Conservation (phyloP, 305 asterid species). For the Fraxinus ornus region DNA sequence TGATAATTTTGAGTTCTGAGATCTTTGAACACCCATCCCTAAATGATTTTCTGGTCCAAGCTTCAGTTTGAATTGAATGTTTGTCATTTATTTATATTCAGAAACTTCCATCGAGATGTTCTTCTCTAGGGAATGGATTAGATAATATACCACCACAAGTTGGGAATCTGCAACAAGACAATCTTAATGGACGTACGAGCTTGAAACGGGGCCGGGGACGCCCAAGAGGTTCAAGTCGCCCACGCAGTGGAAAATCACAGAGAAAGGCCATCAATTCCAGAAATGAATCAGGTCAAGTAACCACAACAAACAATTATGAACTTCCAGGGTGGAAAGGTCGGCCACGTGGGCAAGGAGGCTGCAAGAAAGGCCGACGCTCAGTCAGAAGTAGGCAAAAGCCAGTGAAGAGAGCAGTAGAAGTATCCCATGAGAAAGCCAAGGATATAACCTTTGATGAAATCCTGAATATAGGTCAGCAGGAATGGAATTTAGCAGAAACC, state of each 20-base stretch:
- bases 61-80: not conserved
- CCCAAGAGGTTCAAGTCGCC: constrained; percentile 49
- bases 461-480: constrained; percentile 29
- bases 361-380: constrained; percentile 52
- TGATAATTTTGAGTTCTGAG: not conserved
- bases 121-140: constrained; percentile 28
- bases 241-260: constrained; percentile 46
- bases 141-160: constrained; percentile 29
- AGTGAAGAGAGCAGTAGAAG: constrained; percentile 20
- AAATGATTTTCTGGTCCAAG: not conserved
- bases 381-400: constrained; percentile 44
- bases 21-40: not conserved
- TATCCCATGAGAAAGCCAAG: constrained; percentile 13
- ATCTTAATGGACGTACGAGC: constrained; percentile 27
- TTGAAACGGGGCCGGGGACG: constrained; percentile 59
- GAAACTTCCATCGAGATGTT: constrained; percentile 43
- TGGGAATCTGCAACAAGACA: constrained; percentile 39
- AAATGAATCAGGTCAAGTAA: constrained; percentile 30
- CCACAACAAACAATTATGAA: constrained; percentile 28
- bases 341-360: constrained; percentile 44
- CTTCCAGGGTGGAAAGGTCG: constrained; percentile 52
- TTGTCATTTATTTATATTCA: constrained; percentile 27
- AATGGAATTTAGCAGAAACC: constrained; percentile 40
- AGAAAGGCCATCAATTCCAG: constrained; percentile 31
- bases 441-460: constrained; percentile 24